Evolutionary conservation across 176 grass and related monocot species (phyloP), one percentile per base, ranked within the genome.

Genomic region (Miscanthus lutarioriparius): DNA sequence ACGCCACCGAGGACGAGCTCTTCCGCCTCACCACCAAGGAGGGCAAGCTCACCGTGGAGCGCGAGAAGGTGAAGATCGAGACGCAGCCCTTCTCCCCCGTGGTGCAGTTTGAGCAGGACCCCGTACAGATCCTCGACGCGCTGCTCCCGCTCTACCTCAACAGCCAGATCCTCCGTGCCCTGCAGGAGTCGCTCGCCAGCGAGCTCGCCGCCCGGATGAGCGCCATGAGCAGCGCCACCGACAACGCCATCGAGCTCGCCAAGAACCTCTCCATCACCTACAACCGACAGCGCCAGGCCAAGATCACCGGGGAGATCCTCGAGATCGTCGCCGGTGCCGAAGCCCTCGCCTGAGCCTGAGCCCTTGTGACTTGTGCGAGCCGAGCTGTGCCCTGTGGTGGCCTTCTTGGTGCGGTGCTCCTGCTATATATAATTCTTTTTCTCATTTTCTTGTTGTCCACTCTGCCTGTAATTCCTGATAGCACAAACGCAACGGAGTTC

Each of bases 21-120:
- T 97, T 94, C 87, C 90, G 92, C 36, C 94, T 94, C 85, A 97
- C 94, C 64, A 97, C 94, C 79, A 97, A 90, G 91, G 91, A 94
- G 47, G 94, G 91, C 6, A 91, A 94, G 85, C 83, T 97, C 71
- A 94, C 94, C 64, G 82, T 94, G 2, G 94, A 94, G 87, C 87
- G 94, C 61, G 94, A 97, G 89, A 88, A 86, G 41, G 88, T 97
- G n/a, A 90, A 87, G 69, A 90, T 90, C 12, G 84, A 83, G 70
- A 92, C 82, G 67, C 84, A 75, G 85, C 61, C 86, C 5, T 94
- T 93, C 89, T 94, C 91, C 20, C 81, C 94, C 8, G 92, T 97
- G 22, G 81, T 97, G 36, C 91, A 97, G 86, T 97, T 97, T 75
- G 94, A 97, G 91, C 94, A 97, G 91, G 94, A 97, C 67, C 91